Evolutionary conservation across 441 rosid genomes (phyloP).

Genomic region (Melastoma candidum): DNA sequence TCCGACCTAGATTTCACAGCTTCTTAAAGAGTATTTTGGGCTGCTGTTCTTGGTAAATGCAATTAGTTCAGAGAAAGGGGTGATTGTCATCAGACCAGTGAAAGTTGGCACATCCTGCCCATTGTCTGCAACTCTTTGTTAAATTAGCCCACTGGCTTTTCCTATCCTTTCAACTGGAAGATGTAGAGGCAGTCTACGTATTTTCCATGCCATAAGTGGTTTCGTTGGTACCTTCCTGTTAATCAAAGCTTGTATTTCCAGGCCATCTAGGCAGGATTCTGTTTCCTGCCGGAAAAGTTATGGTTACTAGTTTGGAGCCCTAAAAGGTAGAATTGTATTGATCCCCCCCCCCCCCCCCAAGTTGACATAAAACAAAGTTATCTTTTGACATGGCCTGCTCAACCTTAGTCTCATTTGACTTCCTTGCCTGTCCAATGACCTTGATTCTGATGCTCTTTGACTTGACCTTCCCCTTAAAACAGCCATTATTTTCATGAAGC

Average conservation of each 20-base stretch:
- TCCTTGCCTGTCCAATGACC: conserved; percentile 52
- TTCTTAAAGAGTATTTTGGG: too few relatives aligned
- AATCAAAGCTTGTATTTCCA: conserved; percentile 45
- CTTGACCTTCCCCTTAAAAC: conserved; percentile 70
- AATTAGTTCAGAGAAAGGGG: too few relatives aligned
- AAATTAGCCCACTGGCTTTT: too few relatives aligned
- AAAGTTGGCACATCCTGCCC: too few relatives aligned
- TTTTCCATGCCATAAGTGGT: conserved; percentile 2
- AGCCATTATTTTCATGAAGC: conserved; percentile 80
- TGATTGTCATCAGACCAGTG: too few relatives aligned
- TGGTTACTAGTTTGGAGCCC: conserved; percentile 42
- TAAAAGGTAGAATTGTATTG: conserved; percentile 37
- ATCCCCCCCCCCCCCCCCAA: conserved; percentile 2
- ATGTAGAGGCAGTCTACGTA: background rate
- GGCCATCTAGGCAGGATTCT: conserved; percentile 76
- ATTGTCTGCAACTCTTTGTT: too few relatives aligned
- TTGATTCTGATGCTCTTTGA: conserved; percentile 59
- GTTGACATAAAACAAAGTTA: conserved; percentile 16
- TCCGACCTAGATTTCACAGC: too few relatives aligned
- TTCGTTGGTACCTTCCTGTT: conserved; percentile 20
- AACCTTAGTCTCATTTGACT: conserved; percentile 23
- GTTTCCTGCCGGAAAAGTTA: conserved; percentile 72
- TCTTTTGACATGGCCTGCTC: conserved; percentile 24
- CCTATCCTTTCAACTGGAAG: background rate
- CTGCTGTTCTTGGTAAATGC: too few relatives aligned